Percentiles rank a stretch among this genome's conserved stretches.
Evolutionary conservation across 495 filamentous ascomycete species (phyloP).

Genomic region (Xylaria telfairii): DNA sequence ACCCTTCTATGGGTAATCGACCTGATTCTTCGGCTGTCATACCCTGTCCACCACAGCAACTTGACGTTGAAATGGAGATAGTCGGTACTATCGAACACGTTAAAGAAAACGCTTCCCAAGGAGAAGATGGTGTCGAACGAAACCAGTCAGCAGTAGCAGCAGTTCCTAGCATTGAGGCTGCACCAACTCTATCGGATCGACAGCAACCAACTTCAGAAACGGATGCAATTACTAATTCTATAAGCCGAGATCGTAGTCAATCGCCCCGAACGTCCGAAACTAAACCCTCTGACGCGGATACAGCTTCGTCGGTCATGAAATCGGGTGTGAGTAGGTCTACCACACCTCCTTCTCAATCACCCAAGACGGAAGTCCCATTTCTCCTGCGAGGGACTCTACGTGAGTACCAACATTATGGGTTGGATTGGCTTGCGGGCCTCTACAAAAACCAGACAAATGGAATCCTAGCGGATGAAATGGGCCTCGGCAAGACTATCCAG

Average conservation of each 20-base stretch:
- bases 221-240: slow-evolving; percentile 43
- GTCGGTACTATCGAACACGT: slow-evolving; percentile 42
- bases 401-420: slow-evolving; percentile 94
- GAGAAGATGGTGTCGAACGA: slow-evolving; percentile 37
- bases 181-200: slow-evolving; percentile 30
- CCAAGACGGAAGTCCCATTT: slow-evolving; percentile 81
- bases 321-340: slow-evolving; percentile 48
- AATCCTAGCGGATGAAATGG: slow-evolving; percentile 99
- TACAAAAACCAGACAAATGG: slow-evolving; percentile 95
- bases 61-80: slow-evolving; percentile 32
- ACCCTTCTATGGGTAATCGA: slow-evolving; percentile 25
- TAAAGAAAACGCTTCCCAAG: slow-evolving; percentile 40
- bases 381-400: slow-evolving; percentile 90
- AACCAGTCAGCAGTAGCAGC: slow-evolving; percentile 6
- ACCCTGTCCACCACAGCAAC: slow-evolving; percentile 29
- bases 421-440: slow-evolving; percentile 94
- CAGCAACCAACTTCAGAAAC: slow-evolving; percentile 43
- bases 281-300: slow-evolving; percentile 72
- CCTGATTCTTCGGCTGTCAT: slow-evolving; percentile 13
- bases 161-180: slow-evolving; percentile 34
- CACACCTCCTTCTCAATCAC: slow-evolving; percentile 51
- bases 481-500: slow-evolving; percentile 97
- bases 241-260: slow-evolving; percentile 53
- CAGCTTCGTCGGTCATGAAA: slow-evolving; percentile 65
- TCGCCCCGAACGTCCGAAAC: slow-evolving; percentile 69